Evolutionary conservation across 2,329 filamentous ascomycete genomes (phyloP).

Genomic region (Orbilia brochopaga): DNA sequence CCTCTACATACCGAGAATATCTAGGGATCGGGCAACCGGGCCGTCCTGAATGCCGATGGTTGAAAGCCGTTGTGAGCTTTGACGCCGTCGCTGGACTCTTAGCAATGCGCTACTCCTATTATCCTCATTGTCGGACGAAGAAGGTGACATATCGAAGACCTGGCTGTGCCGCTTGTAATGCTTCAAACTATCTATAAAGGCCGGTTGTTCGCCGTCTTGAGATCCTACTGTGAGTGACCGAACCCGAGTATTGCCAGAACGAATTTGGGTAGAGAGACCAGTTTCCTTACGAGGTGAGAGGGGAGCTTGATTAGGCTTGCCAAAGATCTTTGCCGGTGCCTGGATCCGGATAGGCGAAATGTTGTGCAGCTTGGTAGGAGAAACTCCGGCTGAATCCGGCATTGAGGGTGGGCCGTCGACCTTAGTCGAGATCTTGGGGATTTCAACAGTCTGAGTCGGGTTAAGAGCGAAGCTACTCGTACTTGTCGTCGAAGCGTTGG

Average conservation of each 20-base stretch:
- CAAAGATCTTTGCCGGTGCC: constrained; percentile 47
- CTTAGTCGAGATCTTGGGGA: constrained; percentile 68
- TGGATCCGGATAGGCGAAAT: constrained; percentile 56
- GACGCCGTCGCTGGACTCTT: constrained; percentile 89
- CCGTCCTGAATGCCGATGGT: constrained; percentile 85
- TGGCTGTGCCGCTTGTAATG: constrained; percentile 89
- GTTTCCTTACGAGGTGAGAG: constrained; percentile 54
- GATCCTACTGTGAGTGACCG: constrained; percentile 93
- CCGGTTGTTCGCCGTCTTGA: constrained; percentile 81
- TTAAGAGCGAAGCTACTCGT: constrained; percentile 63
- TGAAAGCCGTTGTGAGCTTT: constrained; percentile 91
- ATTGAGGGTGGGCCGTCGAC: constrained; percentile 44
- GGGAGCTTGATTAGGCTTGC: constrained; percentile 60
- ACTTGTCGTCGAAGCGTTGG: constrained; percentile 62
- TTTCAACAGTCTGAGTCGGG: constrained; percentile 59
- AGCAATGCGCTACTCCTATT: constrained; percentile 87
- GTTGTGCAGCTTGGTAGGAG: constrained; percentile 66
- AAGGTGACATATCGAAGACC: constrained; percentile 94
- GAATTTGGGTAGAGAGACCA: constrained; percentile 46
- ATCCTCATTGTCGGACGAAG: constrained; percentile 95
- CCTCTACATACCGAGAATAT: constrained; percentile 68
- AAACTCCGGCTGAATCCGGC: constrained; percentile 60
- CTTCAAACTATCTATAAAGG: constrained; percentile 69
- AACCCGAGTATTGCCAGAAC: constrained; percentile 66
- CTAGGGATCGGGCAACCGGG: constrained; percentile 85